Conservation (phyloP, 805 yeast species). For the Wickerhamiella kazuoi region DNA sequence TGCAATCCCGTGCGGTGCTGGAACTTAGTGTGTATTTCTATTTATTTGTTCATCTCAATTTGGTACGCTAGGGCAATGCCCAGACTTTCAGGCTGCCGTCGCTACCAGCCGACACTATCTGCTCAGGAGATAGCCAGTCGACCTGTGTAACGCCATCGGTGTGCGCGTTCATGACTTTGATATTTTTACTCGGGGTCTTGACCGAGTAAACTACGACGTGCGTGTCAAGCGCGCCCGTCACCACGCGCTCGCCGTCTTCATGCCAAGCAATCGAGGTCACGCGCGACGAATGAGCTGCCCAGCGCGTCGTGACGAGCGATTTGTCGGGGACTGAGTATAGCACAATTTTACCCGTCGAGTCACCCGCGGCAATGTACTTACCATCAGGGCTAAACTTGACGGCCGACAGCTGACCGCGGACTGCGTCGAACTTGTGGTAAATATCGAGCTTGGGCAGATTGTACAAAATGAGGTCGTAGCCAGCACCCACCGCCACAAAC, state of each 20-base stretch:
- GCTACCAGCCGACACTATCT: slow-evolving; percentile 52
- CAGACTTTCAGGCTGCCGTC: slow-evolving; percentile 72
- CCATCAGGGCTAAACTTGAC: slow-evolving; percentile 58
- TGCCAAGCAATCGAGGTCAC: slow-evolving; percentile 70
- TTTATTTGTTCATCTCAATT: no score
- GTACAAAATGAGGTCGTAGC: slow-evolving; percentile 28
- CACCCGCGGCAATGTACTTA: slow-evolving; percentile 64
- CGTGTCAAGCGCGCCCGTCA: slow-evolving; percentile 72
- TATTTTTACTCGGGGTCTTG: slow-evolving; percentile 54
- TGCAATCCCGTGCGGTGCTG: background rate
- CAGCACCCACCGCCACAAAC: slow-evolving; percentile 34
- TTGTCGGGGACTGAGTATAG: slow-evolving; percentile 41
- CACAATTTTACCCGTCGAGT: slow-evolving; percentile 69
- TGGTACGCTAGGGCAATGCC: no score
- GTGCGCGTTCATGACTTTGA: slow-evolving; percentile 64
- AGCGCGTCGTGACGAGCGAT: slow-evolving; percentile 53
- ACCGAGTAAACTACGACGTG: slow-evolving; percentile 67
- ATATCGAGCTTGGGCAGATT: slow-evolving; percentile 19
- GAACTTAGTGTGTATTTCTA: background rate
- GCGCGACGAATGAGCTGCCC: slow-evolving; percentile 88
- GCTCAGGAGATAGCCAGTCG: slow-evolving; percentile 38
- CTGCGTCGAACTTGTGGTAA: slow-evolving; percentile 25
- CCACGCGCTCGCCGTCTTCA: slow-evolving; percentile 49
- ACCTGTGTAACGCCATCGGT: slow-evolving; percentile 71
- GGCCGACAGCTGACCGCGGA: slow-evolving; percentile 45